Conservation (phyloP, 176 grass and related monocot species). For the Pontederia paniculata region DNA sequence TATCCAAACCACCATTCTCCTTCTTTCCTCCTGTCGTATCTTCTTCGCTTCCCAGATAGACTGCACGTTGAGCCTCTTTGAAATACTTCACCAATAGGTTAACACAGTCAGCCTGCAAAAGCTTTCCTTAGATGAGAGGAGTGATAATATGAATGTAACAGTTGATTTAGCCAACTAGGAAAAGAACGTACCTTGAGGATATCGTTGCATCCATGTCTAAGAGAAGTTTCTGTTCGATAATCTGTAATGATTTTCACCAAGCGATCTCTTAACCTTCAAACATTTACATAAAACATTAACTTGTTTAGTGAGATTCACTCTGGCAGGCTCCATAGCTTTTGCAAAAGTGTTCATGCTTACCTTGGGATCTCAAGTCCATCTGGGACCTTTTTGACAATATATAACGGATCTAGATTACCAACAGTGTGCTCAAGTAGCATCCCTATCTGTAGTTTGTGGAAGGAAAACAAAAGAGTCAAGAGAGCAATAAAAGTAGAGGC, state of each 20-base stretch:
- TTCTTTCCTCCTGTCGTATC: conserved; percentile 35
- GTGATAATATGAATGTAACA: neutral
- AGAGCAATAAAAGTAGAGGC: neutral
- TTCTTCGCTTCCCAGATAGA: conserved; percentile 64
- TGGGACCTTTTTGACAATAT: conserved; percentile 92
- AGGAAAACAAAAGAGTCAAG: neutral
- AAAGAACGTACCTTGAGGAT: conserved; percentile 63
- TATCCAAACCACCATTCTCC: conserved; percentile 39
- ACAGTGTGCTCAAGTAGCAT: conserved; percentile 97
- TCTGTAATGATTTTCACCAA: conserved; percentile 97
- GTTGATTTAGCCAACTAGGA: neutral
- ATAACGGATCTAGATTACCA: conserved; percentile 93
- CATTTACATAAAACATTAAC: neutral
- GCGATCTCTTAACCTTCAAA: conserved; percentile 66
- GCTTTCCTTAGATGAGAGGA: conserved; percentile 6
- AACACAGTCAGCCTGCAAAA: conserved; percentile 69
- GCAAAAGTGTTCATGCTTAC: conserved; percentile 12
- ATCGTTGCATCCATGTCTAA: conserved; percentile 89
- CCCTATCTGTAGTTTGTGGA: conserved; percentile 60
- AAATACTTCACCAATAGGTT: conserved; percentile 94
- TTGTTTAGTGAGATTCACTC: neutral
- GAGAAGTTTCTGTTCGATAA: conserved; percentile 93
- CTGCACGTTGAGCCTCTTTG: conserved; percentile 67
- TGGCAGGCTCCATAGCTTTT: too few species aligned
- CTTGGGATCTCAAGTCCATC: conserved; percentile 96